Evolutionary conservation across 306 rosid species (phyloP).

Genomic region (Fagus crenata): DNA sequence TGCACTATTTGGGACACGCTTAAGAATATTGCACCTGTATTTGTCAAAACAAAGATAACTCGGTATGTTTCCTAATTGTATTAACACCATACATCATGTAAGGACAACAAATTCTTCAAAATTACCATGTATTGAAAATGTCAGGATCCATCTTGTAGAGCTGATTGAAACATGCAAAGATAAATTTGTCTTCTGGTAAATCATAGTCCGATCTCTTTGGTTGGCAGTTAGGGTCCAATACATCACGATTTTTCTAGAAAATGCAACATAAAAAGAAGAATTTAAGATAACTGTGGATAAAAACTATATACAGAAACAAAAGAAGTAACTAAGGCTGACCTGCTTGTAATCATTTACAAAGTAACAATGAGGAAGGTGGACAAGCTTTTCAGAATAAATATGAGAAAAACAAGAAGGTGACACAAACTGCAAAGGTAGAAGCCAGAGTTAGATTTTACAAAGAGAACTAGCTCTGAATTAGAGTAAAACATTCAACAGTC

Average conservation of each 20-base stretch:
- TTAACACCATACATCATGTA: background rate
- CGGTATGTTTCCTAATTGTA: slow-evolving; percentile 14
- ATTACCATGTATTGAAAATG: slow-evolving; percentile 84
- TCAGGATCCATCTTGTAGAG: slow-evolving; percentile 99
- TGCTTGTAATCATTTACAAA: slow-evolving; percentile 97
- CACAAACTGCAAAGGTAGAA: slow-evolving; percentile 64
- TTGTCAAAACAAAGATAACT: slow-evolving; percentile 16
- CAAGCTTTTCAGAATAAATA: slow-evolving; percentile 93
- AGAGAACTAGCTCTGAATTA: background rate
- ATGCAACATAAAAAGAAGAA: slow-evolving; percentile 1
- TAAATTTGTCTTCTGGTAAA: slow-evolving; percentile 85
- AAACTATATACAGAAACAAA: background rate
- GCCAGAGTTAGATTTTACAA: slow-evolving; percentile 1
- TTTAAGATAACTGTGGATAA: slow-evolving; percentile 8
- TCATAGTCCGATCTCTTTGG: slow-evolving; percentile 88
- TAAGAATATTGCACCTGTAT: slow-evolving; percentile 93
- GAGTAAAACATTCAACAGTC: slow-evolving; percentile 1
- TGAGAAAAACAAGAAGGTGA: slow-evolving; percentile 74
- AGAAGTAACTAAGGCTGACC: slow-evolving; percentile 47
- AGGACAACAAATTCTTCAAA: slow-evolving; percentile 19
- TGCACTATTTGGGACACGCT: slow-evolving; percentile 90
- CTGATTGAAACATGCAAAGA: slow-evolving; percentile 97
- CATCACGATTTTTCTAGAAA: slow-evolving; percentile 90
- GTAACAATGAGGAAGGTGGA: slow-evolving; percentile 97
- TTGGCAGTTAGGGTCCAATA: slow-evolving; percentile 68